Evolutionary conservation across 805 yeast species (phyloP).

Genomic region (Yamadazyma phyllophila): DNA sequence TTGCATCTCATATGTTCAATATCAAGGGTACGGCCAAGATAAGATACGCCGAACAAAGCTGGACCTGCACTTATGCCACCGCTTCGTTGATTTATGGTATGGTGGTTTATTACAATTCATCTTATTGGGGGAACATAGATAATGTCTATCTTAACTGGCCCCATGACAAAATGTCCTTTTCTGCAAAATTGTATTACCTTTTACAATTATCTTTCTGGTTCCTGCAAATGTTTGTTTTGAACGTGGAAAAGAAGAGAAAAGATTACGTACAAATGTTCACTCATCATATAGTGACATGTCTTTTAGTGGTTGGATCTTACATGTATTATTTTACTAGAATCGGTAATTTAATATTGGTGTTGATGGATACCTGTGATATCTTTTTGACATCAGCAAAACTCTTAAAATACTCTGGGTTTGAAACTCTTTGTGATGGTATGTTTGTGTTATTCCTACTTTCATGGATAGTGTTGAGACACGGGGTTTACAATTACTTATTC

Average conservation of each 20-base stretch:
- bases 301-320: conserved; percentile 69
- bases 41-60: conserved; percentile 85
- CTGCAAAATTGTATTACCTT: conserved; percentile 68
- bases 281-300: conserved; percentile 81
- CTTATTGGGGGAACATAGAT: conserved; percentile 58
- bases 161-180: conserved; percentile 51
- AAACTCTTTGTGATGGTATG: conserved; percentile 60
- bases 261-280: conserved; percentile 84
- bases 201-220: conserved; percentile 75
- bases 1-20: conserved; percentile 43
- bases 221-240: conserved; percentile 72
- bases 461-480: conserved; percentile 76
- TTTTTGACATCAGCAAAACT: conserved; percentile 71
- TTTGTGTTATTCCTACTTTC: conserved; percentile 63
- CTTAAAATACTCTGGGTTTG: conserved; percentile 67
- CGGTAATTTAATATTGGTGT: conserved; percentile 72
- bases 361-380: conserved; percentile 85
- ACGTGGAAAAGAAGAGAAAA: conserved; percentile 76
- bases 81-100: conserved; percentile 56
- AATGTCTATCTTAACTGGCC: conserved; percentile 73
- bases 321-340: conserved; percentile 67
- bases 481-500: conserved; percentile 64
- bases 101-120: conserved; percentile 53
- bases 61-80: conserved; percentile 65
- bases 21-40: conserved; percentile 54